Conservation (phyloP, 2,329 filamentous ascomycete species). For the Orbilia brochopaga region DNA sequence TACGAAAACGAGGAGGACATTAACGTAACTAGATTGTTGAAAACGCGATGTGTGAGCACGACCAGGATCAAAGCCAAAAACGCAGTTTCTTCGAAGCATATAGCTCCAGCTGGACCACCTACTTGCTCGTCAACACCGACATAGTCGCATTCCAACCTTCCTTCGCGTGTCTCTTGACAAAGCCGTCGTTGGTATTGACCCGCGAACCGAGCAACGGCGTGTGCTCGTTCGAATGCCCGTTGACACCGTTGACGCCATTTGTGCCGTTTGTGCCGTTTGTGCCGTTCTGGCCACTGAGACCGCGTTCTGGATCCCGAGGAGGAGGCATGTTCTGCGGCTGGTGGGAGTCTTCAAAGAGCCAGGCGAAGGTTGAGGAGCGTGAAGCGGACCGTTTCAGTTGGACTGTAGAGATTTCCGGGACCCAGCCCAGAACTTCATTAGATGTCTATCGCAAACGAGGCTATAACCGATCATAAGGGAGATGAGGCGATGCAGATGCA, state of each 20-base stretch:
- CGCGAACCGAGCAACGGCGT: constrained; percentile 41
- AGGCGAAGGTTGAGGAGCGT: constrained; percentile 50
- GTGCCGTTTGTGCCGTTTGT: not conserved
- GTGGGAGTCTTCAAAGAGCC: constrained; percentile 46
- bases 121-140: constrained; percentile 50
- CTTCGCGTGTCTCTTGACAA: constrained; percentile 49
- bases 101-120: constrained; percentile 7
- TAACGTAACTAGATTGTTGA: constrained; percentile 62
- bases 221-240: constrained; percentile 46
- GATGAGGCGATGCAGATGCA: constrained; percentile 10
- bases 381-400: constrained; percentile 51
- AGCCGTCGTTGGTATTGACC: constrained; percentile 29
- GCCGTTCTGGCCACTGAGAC: constrained; percentile 16
- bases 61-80: constrained; percentile 45
- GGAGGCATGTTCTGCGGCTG: constrained; percentile 34
- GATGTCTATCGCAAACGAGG: constrained; percentile 29
- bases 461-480: constrained; percentile 41
- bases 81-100: constrained; percentile 31
- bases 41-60: constrained; percentile 18
- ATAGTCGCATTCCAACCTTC: constrained; percentile 50
- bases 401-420: constrained; percentile 47
- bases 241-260: constrained; percentile 32
- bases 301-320: constrained; percentile 45
- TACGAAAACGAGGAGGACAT: constrained; percentile 75
- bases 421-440: constrained; percentile 50